These are phyloP conservation scores for Ceratobasidium sp. DNA, from an alignment of 1,284 basidiomycete genomes.

Conservation along the genomic window DNA sequence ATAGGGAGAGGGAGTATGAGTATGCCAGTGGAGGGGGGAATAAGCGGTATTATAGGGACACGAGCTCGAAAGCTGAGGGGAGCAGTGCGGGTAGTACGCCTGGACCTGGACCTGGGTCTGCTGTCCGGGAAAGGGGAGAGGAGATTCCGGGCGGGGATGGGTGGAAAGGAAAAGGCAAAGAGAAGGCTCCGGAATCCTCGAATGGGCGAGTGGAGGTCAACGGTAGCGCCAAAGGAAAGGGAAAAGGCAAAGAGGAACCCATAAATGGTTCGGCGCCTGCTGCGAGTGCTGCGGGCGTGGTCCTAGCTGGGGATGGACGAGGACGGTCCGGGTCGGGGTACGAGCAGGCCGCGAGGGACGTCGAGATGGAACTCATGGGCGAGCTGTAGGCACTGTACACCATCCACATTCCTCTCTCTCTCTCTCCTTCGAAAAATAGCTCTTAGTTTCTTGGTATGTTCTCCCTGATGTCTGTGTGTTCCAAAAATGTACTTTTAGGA, in stretches of 20 bases:
- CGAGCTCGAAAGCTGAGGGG: not conserved
- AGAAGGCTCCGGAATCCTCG: not conserved
- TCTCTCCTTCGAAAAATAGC: too few relatives aligned
- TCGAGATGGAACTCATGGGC: constrained; percentile 44
- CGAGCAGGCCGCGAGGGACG: constrained; percentile 40
- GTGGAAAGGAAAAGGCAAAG: constrained; percentile 1
- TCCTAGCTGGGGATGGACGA: not conserved
- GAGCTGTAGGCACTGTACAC: too few relatives aligned
- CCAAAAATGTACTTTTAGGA: too few relatives aligned
- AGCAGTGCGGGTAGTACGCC: constrained; percentile 21
- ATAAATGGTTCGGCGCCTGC: not conserved
- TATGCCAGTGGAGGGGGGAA: not conserved
- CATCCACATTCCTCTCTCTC: too few relatives aligned
- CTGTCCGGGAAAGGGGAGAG: not conserved
- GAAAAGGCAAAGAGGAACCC: not conserved
- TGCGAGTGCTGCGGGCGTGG: not conserved
- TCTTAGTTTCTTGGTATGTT: too few relatives aligned
- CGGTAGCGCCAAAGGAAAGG: constrained; percentile 18
- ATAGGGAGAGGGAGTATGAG: constrained; percentile 9
- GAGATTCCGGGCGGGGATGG: not conserved
- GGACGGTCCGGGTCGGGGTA: constrained; percentile 20
- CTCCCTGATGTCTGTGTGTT: too few relatives aligned
- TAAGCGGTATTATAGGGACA: not conserved
- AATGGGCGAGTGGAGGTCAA: not conserved
- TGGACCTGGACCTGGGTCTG: constrained; percentile 6